phyloP scores from a whole-genome alignment of 2,329 filamentous ascomycete species.

The Diaporthe sp. region DNA sequence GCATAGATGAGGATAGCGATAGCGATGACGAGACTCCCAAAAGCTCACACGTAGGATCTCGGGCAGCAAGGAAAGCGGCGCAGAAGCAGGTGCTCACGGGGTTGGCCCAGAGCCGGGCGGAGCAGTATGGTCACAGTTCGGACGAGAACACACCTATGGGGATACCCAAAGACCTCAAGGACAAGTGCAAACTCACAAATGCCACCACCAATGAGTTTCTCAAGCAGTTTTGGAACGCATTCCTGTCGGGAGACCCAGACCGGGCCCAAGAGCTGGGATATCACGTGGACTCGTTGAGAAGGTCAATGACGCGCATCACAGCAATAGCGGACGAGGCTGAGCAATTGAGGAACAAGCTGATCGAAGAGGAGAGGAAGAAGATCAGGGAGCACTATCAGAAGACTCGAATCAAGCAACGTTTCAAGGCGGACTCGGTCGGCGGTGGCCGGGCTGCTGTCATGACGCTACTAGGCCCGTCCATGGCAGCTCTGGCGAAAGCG shows the following conservation, averaged over 20 bases:
- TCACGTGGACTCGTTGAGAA: constrained; percentile 84
- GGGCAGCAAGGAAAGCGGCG: constrained; percentile 73
- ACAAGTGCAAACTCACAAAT: constrained; percentile 79
- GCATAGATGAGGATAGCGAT: constrained; percentile 79
- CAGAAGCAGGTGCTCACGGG: constrained; percentile 77
- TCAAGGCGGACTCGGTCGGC: constrained; percentile 76
- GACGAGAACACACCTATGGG: constrained; percentile 69
- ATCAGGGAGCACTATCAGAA: constrained; percentile 78
- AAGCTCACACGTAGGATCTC: constrained; percentile 76
- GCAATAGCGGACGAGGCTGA: constrained; percentile 87
- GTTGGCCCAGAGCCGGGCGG: constrained; percentile 72
- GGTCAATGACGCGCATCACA: constrained; percentile 83
- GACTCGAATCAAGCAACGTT: constrained; percentile 80
- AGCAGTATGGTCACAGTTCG: constrained; percentile 66
- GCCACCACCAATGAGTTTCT: constrained; percentile 95
- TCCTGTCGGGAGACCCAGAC: constrained; percentile 87
- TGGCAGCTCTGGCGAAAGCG: constrained; percentile 79
- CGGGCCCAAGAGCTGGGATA: constrained; percentile 85
- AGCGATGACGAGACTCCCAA: constrained; percentile 71
- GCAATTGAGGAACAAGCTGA: constrained; percentile 75
- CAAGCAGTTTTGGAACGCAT: constrained; percentile 97
- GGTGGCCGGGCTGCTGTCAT: constrained; percentile 84
- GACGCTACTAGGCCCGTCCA: constrained; percentile 81
- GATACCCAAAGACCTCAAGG: constrained; percentile 68
- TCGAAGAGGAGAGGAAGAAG: constrained; percentile 77